Evolutionary conservation across 2,329 filamentous ascomycete species (phyloP).

Genomic region (Aspergillus sp.): DNA sequence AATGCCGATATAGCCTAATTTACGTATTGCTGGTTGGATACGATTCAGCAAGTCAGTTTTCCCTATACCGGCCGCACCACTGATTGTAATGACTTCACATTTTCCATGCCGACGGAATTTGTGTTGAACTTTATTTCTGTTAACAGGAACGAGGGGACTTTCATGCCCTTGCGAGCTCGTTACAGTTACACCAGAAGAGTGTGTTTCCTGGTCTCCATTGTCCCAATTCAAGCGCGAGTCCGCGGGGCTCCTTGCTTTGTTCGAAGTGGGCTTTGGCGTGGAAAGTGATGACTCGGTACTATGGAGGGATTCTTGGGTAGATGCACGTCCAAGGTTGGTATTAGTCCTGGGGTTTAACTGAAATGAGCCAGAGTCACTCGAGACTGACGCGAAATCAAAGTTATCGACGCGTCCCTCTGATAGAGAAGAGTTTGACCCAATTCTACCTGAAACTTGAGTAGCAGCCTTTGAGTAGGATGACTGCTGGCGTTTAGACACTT

Average conservation of each 20-base stretch:
- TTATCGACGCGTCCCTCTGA: constrained; percentile 52
- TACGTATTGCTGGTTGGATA: constrained; percentile 57
- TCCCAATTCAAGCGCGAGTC: constrained; percentile 39
- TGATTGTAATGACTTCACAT: constrained; percentile 60
- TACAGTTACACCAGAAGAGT: constrained; percentile 29
- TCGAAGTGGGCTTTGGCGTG: constrained; percentile 29
- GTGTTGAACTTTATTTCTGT: constrained; percentile 45
- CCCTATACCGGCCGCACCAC: constrained; percentile 57
- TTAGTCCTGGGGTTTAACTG: constrained; percentile 39
- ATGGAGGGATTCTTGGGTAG: constrained; percentile 36
- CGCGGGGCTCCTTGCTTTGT: constrained; percentile 36
- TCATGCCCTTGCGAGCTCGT: constrained; percentile 31
- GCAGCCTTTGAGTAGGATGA: constrained; percentile 31
- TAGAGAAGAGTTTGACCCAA: constrained; percentile 55
- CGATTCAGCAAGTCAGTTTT: constrained; percentile 62
- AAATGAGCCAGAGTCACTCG: constrained; percentile 54
- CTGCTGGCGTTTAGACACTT: constrained; percentile 66
- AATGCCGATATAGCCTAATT: constrained; percentile 60
- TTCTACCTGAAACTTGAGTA: constrained; percentile 37
- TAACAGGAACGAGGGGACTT: constrained; percentile 31
- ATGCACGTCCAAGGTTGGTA: constrained; percentile 34
- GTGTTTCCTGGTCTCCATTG: constrained; percentile 40
- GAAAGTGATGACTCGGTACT: constrained; percentile 37
- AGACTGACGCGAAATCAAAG: constrained; percentile 52
- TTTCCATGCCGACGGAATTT: constrained; percentile 55